Conservation (phyloP, 2,329 filamentous ascomycete species). For the Alternaria angustiovoidea region DNA sequence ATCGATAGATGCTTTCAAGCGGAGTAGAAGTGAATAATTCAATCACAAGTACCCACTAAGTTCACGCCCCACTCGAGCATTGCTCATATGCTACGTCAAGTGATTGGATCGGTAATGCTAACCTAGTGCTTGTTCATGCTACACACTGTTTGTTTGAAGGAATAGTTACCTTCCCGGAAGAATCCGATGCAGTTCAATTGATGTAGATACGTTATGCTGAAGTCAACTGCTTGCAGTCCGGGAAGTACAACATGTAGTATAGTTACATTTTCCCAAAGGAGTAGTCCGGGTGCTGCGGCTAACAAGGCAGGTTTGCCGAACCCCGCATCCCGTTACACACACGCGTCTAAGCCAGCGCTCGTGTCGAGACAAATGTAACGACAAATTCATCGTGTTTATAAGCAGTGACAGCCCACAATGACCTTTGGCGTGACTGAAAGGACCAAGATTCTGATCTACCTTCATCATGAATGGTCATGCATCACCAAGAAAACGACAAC, state of each 20-base stretch:
- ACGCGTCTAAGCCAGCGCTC: conserved; percentile 14
- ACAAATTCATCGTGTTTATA: background rate
- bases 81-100: background rate
- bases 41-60: background rate
- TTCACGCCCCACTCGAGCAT: background rate
- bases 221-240: background rate
- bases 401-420: background rate
- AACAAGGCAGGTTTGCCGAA: conserved; percentile 25
- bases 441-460: too few species aligned
- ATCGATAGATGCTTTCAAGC: too few species aligned
- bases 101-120: background rate
- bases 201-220: background rate
- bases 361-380: background rate
- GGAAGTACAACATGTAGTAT: background rate
- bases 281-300: conserved; percentile 1
- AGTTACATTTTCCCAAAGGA: conserved; percentile 2
- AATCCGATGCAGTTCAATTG: background rate
- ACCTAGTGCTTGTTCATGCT: background rate
- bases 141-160: background rate
- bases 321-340: conserved; percentile 22
- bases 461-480: conserved; percentile 8
- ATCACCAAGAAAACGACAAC: background rate
- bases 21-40: background rate
- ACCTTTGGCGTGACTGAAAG: background rate
- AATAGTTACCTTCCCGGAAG: background rate